Conservation (phyloP, 1,284 basidiomycete genomes). For the Trichosporon faecale region DNA sequence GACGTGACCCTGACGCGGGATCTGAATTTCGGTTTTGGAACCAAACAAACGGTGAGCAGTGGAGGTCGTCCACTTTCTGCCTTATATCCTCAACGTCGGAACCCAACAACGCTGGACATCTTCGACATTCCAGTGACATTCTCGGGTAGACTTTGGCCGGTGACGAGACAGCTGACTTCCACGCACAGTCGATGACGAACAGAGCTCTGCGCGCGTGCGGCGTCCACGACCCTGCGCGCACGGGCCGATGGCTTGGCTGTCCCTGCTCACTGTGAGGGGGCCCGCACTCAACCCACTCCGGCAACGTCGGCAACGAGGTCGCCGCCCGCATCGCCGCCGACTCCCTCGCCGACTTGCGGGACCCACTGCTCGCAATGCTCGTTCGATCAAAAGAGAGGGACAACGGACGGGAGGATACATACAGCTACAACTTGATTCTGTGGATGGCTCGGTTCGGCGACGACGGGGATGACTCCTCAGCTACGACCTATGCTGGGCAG, state of each 20-base stretch:
- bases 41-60: neutral
- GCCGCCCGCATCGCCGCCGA: neutral
- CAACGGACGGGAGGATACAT: neutral
- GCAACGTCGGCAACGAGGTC: neutral
- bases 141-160: neutral
- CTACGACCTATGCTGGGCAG: no score
- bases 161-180: neutral
- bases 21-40: neutral
- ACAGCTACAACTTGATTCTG: neutral
- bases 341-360: no score
- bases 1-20: neutral
- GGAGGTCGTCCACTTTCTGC: no score
- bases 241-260: neutral
- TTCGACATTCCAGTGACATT: no score
- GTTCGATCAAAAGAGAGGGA: neutral
- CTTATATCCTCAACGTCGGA: no score
- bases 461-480: no score
- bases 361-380: neutral
- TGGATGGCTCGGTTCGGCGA: no score
- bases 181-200: neutral
- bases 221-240: neutral
- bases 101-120: no score
- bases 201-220: neutral
- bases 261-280: neutral
- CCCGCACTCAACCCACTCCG: neutral